Percentiles rank a stretch among this genome's conserved stretches.
phyloP scores from a whole-genome alignment of 2,329 filamentous ascomycete species.

The Diplodia mutila region DNA sequence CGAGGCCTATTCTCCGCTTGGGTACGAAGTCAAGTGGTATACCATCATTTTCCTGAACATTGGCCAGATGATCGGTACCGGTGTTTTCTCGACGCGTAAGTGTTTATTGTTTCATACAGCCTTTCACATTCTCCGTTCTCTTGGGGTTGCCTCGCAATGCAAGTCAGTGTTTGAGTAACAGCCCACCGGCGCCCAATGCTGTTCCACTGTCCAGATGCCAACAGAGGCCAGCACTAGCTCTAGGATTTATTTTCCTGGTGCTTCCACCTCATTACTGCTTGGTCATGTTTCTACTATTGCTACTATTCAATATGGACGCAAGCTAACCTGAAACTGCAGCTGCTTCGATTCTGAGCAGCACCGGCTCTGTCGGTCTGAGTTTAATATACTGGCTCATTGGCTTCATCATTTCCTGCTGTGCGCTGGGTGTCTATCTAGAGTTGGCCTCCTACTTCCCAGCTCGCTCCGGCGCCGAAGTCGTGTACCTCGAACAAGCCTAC shows the following conservation, averaged over 20 bases:
- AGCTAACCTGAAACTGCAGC: background rate
- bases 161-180: background rate
- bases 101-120: constrained; percentile 25
- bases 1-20: constrained; percentile 61
- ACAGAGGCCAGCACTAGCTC: background rate
- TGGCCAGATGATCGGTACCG: constrained; percentile 66
- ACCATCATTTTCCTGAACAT: constrained; percentile 65
- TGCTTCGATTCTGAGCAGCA: constrained; percentile 57
- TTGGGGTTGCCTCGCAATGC: too few relatives aligned
- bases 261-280: too few relatives aligned
- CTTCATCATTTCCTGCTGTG: constrained; percentile 60
- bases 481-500: constrained; percentile 70
- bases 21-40: constrained; percentile 60
- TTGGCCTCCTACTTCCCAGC: constrained; percentile 68
- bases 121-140: background rate
- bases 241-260: background rate
- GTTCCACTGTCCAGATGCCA: background rate
- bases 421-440: constrained; percentile 65
- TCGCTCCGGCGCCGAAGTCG: constrained; percentile 67
- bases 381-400: constrained; percentile 69
- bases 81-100: constrained; percentile 67
- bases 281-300: background rate
- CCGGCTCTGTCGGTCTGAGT: constrained; percentile 65
- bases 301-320: background rate
- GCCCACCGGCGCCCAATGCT: background rate